Evolutionary conservation across 495 filamentous ascomycete species (phyloP), one percentile per base, ranked within the genome.

Genomic region (Venustampulla echinocandica): DNA sequence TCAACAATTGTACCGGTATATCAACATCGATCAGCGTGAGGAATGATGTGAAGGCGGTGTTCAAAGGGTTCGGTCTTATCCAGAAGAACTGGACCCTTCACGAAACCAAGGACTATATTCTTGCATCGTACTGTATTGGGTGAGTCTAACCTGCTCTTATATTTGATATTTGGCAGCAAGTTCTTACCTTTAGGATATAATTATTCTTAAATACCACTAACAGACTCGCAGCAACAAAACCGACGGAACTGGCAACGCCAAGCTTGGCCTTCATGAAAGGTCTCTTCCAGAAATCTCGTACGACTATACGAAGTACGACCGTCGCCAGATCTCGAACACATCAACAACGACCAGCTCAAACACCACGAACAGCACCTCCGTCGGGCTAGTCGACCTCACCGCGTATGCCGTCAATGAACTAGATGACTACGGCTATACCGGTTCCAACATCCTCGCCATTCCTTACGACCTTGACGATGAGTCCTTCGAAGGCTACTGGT

Each of bases 1-100:
- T 28, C 15, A 55, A 55, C 28, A 47, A 47, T 43, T 55, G 53
- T 42, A 30, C 49, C 22, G 53, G 53, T 19, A 52, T 55, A 4
- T 55, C 53, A 5, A 55, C 53, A 0, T 46, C 45, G 41, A 15
- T 54, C 39, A 32, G 21, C 15, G 50, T 28, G 40, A 23, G 47
- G 10, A 54, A 54, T 25, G 15, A 39, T 17, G 21, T 54, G 10
- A 50, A 41, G 19, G 32, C 42, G 15, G 47, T 50, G 37, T 17
- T 50, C 34, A 24, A 50, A n/a, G 46, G 41, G 28, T 21, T 28
- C 6, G n/a, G n/a, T n/a, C n/a, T n/a, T n/a, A n/a, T n/a, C n/a
- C n/a, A n/a, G n/a, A 50, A 49, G 13, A 41, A 22, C 23, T 37
- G 27, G 34, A n/a, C 30, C n/a, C 39, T 54, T 28, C 27, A 43